Base-by-base conservation (phyloP, 2,329 filamentous ascomycete species). In the Calonectria ilicicola region DNA sequence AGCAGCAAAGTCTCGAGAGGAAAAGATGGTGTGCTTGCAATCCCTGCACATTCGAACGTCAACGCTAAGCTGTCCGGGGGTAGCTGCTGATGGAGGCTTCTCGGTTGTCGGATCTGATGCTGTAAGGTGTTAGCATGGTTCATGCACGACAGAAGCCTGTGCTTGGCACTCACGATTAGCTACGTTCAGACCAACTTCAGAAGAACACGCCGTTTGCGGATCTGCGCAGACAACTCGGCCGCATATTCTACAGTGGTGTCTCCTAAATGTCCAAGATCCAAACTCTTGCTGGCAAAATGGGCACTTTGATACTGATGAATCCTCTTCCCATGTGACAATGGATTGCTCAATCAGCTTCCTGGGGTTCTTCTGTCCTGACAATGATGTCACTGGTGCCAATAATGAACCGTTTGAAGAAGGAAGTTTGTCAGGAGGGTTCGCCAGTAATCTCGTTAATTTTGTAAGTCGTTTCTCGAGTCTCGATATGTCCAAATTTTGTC, bases 211-310 rank as follows among this genome's bases (percentile, higher is more conserved):
- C 0, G 97, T 99, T 70, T 91, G 89, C 0, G 91, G 91, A 83
- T 99, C 97, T 15, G 95, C 95, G 81, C 97, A 99, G 0, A 99
- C 95, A 0, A 99, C 95, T 51, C 93, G 91, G 4, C 97, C 97
- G 80, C 97, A 99, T 84, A 98, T 93, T 67, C 97, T 91, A 84
- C 97, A 99, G 83, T 99, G 97, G 83, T 98, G 97, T 77, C 97
- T 89, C 79, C 97, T 91, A 80, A 98, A 98, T 1, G 95, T 94
- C 90, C 98, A 98, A 17, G 93, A 93, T 1, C 95, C 93, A 83
- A 99, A 99, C 69, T 98, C 95, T 80, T 99, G 97, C 81, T 98
- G 94, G 80, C 97, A 99, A 80, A 98, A 98, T 0, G 97, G 97
- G 81, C 97, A 99, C 75, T 92, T 92, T 2, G 88, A 74, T 7